A percentile compares a stretch with the other conserved stretches of the same genome.
phyloP scores from a whole-genome alignment of 2,329 filamentous ascomycete species.

The Fusarium nanum region DNA sequence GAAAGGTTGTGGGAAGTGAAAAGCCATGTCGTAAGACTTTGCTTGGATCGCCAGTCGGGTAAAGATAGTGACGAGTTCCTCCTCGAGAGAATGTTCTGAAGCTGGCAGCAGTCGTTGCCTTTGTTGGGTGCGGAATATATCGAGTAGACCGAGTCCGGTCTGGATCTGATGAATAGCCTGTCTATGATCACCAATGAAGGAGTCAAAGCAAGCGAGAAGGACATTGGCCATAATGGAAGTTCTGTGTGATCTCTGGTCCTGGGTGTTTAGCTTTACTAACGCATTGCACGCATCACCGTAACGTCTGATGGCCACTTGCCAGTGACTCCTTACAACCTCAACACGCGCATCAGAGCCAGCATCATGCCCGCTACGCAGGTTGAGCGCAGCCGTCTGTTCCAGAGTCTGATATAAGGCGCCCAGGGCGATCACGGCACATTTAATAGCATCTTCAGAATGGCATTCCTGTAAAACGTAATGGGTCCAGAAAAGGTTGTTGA shows the following conservation, averaged over 20 bases:
- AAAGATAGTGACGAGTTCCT: constrained; percentile 72
- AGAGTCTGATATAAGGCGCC: constrained; percentile 75
- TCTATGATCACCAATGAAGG: constrained; percentile 72
- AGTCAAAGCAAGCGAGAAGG: constrained; percentile 75
- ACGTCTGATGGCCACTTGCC: constrained; percentile 69
- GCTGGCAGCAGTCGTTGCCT: constrained; percentile 44
- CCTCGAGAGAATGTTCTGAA: constrained; percentile 62
- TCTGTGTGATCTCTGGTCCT: constrained; percentile 60
- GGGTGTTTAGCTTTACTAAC: constrained; percentile 58
- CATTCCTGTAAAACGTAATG: constrained; percentile 72
- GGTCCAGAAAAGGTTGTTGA: constrained; percentile 74
- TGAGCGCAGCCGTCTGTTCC: constrained; percentile 65
- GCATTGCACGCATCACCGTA: constrained; percentile 68
- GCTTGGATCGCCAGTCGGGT: constrained; percentile 72
- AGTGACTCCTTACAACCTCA: constrained; percentile 61
- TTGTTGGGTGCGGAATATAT: constrained; percentile 62
- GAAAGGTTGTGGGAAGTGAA: constrained; percentile 72
- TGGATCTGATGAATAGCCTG: constrained; percentile 72
- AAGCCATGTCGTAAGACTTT: constrained; percentile 76
- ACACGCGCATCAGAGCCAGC: constrained; percentile 27
- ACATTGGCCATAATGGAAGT: constrained; percentile 73
- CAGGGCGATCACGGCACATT: constrained; percentile 73
- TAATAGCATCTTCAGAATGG: constrained; percentile 69
- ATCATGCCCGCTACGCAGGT: constrained; percentile 49
- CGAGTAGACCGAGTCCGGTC: constrained; percentile 65